phyloP scores from a whole-genome alignment of 202 grass and related monocot species.

The Zoysia matrella region DNA sequence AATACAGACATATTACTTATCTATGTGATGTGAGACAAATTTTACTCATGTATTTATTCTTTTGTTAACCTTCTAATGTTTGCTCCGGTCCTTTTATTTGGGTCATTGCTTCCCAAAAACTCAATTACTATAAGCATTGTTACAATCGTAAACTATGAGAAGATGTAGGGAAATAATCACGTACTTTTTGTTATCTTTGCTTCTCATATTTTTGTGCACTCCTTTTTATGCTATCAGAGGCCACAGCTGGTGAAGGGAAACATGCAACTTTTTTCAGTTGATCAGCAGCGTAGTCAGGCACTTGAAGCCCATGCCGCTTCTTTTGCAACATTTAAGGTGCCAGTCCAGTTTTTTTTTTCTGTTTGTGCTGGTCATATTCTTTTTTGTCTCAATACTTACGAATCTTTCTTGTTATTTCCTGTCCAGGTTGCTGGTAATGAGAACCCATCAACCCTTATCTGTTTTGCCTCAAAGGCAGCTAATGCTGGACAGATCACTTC shows the following conservation, averaged over 20 bases:
- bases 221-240: slow-evolving; percentile 13
- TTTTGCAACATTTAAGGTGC: too few species aligned
- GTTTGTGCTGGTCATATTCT: slow-evolving; percentile 11
- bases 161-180: slow-evolving; percentile 9
- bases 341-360: slow-evolving; percentile 1
- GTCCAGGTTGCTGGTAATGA: slow-evolving; percentile 26
- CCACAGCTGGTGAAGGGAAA: too few species aligned
- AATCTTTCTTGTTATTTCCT: slow-evolving; percentile 7
- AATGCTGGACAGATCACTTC: slow-evolving; percentile 94
- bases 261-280: too few species aligned
- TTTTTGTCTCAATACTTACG: background rate
- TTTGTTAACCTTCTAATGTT: background rate
- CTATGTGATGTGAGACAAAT: too few species aligned
- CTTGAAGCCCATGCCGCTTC: too few species aligned
- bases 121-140: background rate
- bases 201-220: slow-evolving; percentile 22
- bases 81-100: slow-evolving; percentile 3
- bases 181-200: background rate
- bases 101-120: background rate
- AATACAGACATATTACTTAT: background rate
- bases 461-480: slow-evolving; percentile 85
- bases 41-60: background rate
- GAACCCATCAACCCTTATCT: slow-evolving; percentile 38
- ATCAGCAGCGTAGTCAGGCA: too few species aligned
- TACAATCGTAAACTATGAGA: background rate